Evolutionary conservation across 306 rosid genomes (phyloP).

Genomic region (Erythrophleum fordii): DNA sequence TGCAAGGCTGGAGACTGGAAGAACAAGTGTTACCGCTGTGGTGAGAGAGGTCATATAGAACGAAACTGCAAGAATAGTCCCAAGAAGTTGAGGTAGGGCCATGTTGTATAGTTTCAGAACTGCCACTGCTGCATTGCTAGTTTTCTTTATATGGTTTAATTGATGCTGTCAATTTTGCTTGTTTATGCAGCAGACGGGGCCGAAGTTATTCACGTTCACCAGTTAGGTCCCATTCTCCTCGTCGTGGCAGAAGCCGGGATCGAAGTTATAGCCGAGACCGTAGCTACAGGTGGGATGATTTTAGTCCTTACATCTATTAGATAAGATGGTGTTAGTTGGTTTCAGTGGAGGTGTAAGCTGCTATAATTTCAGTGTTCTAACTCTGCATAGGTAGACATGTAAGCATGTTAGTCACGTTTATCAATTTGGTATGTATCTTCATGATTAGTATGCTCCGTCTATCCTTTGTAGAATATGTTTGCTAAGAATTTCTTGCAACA

Average conservation of each 20-base stretch:
- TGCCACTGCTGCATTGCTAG: not conserved
- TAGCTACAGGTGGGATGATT: constrained; percentile 55
- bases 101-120: not conserved
- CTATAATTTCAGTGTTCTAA: not conserved
- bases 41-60: constrained; percentile 89
- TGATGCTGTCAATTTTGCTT: not conserved
- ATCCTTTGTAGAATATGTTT: not conserved
- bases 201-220: constrained; percentile 61
- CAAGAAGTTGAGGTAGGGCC: constrained; percentile 61
- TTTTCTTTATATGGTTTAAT: not conserved
- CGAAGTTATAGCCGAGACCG: constrained; percentile 63
- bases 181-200: constrained; percentile 45
- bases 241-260: constrained; percentile 58
- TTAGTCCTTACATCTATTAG: not conserved
- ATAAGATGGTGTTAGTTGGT: not conserved
- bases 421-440: not conserved
- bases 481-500: no score
- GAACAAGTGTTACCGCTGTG: constrained; percentile 87
- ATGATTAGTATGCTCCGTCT: not conserved
- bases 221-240: constrained; percentile 54
- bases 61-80: constrained; percentile 83
- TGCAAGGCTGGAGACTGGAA: constrained; percentile 95
- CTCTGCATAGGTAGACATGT: not conserved
- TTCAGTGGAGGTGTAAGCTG: not conserved
- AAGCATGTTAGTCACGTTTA: not conserved